phyloP scores from a whole-genome alignment of 257 asterid genomes.

The Solanum rostratum region DNA sequence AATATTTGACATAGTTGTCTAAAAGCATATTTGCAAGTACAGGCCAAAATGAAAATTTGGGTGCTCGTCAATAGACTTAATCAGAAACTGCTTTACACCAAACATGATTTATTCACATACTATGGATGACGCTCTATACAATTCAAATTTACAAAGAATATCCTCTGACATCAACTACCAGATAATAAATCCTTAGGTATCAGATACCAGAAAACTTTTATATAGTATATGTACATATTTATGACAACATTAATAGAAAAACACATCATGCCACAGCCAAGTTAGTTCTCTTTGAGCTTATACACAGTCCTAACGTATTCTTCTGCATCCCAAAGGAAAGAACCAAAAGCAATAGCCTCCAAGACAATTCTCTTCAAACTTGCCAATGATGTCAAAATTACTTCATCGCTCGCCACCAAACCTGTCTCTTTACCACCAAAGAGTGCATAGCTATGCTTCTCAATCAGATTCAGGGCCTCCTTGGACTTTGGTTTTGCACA shows the following conservation, averaged over 20 bases:
- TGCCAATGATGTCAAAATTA: conserved; percentile 53
- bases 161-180: neutral
- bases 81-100: neutral
- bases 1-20: neutral
- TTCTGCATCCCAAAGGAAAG: conserved; percentile 71
- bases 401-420: conserved; percentile 24
- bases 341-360: conserved; percentile 87
- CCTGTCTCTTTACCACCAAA: conserved; percentile 47
- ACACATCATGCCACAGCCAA: neutral
- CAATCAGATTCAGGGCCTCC: conserved; percentile 58
- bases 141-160: neutral
- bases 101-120: neutral
- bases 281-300: conserved; percentile 51
- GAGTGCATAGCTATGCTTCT: conserved; percentile 58
- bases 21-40: neutral
- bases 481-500: conserved; percentile 60
- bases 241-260: neutral
- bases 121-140: neutral
- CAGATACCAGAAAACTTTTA: neutral
- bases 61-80: neutral
- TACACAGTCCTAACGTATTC: conserved; percentile 32
- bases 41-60: neutral
- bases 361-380: conserved; percentile 70
- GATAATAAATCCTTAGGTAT: neutral
- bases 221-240: neutral